Conservation (phyloP, 2,329 filamentous ascomycete species). For the Talaromyces sp. region DNA sequence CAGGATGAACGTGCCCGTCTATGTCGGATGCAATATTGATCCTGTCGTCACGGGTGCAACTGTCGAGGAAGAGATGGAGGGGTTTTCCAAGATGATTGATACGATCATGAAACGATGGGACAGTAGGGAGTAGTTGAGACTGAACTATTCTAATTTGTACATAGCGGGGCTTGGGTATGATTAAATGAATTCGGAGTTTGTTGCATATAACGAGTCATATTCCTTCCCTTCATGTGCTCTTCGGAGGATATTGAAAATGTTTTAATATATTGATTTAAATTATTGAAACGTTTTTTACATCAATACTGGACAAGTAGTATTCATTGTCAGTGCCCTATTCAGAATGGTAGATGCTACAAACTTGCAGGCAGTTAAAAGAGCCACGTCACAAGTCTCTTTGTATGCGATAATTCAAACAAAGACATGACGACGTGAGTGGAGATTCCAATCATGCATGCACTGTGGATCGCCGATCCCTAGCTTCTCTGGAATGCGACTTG, state of each 20-base stretch:
- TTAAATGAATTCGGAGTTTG: neutral
- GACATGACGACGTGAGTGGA: neutral
- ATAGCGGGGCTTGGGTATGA: neutral
- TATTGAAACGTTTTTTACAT: too few relatives aligned
- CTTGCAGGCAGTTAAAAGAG: neutral
- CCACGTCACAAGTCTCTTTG: neutral
- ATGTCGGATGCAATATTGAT: conserved; percentile 83
- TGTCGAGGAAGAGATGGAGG: conserved; percentile 92
- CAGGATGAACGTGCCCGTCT: conserved; percentile 69
- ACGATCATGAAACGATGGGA: conserved; percentile 56
- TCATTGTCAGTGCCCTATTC: too few relatives aligned
- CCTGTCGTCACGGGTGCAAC: conserved; percentile 72
- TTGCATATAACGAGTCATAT: neutral
- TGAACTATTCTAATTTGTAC: neutral
- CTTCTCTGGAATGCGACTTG: neutral
- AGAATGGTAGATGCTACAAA: too few relatives aligned
- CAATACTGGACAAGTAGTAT: too few relatives aligned
- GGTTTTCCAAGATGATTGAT: conserved; percentile 69
- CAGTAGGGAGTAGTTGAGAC: neutral
- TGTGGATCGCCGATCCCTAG: neutral
- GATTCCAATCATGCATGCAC: neutral
- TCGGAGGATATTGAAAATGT: too few relatives aligned
- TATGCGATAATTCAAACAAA: neutral
- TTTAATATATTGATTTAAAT: too few relatives aligned
- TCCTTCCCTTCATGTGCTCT: too few relatives aligned